Conservation (phyloP, 2,329 filamentous ascomycete genomes). For the Clarireedia hainanense region DNA sequence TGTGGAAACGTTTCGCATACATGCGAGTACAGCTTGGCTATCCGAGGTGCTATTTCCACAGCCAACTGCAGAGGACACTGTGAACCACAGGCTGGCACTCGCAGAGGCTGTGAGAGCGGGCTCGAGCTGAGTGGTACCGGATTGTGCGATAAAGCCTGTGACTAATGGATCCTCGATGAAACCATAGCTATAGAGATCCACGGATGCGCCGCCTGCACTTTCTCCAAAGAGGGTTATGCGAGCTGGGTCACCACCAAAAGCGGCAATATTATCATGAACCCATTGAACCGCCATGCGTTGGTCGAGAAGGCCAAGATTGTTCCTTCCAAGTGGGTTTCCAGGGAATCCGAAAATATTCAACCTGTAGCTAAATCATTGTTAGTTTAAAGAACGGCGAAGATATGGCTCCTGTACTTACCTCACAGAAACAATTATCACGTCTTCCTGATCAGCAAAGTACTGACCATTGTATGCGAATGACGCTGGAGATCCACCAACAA, state of each 20-base stretch:
- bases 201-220: constrained; percentile 49
- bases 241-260: constrained; percentile 50
- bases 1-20: constrained; percentile 22
- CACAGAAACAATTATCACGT: constrained; percentile 39
- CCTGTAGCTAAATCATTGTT: constrained; percentile 28
- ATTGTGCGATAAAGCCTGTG: constrained; percentile 27
- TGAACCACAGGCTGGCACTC: constrained; percentile 21
- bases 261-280: constrained; percentile 50
- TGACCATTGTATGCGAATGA: constrained; percentile 35
- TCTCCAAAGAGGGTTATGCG: constrained; percentile 49
- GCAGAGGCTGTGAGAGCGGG: constrained; percentile 15
- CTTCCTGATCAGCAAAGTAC: constrained; percentile 34
- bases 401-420: constrained; percentile 32
- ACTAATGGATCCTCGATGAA: constrained; percentile 27
- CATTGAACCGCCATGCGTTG: constrained; percentile 53
- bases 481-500: constrained; percentile 30
- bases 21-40: constrained; percentile 17
- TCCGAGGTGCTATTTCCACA: constrained; percentile 24
- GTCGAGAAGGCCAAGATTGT: constrained; percentile 56
- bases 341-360: constrained; percentile 34
- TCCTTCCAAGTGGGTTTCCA: constrained; percentile 20
- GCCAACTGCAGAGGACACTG: constrained; percentile 19
- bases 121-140: constrained; percentile 26
- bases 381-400: constrained; percentile 13
- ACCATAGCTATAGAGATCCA: constrained; percentile 29